phyloP scores from a whole-genome alignment of 371 early-diverging fungal species.

The Mucor circinelloides region DNA sequence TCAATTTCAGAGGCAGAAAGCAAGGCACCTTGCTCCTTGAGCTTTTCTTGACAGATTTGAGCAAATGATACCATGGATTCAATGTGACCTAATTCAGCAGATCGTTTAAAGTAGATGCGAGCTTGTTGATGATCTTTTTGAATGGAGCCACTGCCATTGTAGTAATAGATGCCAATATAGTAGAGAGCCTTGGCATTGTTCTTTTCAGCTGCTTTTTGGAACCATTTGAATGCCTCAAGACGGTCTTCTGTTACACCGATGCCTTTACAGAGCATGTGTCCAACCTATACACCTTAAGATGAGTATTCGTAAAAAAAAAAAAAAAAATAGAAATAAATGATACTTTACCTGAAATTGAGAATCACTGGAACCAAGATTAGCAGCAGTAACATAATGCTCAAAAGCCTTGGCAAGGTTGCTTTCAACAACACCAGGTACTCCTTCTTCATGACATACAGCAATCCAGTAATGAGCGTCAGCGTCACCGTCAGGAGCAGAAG shows the following conservation, averaged over 20 bases:
- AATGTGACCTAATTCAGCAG: slow-evolving; percentile 46
- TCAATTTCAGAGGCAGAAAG: slow-evolving; percentile 9
- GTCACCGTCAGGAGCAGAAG: slow-evolving; percentile 17
- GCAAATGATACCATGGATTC: slow-evolving; percentile 52
- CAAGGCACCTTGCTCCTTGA: slow-evolving; percentile 1
- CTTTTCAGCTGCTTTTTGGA: slow-evolving; percentile 51
- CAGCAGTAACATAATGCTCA: slow-evolving; percentile 36
- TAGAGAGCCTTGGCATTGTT: slow-evolving; percentile 47
- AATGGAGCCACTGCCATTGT: slow-evolving; percentile 44
- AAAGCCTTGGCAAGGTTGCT: slow-evolving; percentile 29
- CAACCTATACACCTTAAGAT: slow-evolving; percentile 41
- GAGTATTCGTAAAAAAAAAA: neutral
- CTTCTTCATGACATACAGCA: slow-evolving; percentile 47
- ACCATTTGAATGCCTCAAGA: slow-evolving; percentile 54
- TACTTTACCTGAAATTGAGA: slow-evolving; percentile 44
- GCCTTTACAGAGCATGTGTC: slow-evolving; percentile 55
- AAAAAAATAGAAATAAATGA: neutral
- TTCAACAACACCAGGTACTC: slow-evolving; percentile 31
- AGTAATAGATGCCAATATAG: slow-evolving; percentile 50
- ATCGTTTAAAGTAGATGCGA: slow-evolving; percentile 39
- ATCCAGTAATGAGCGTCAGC: slow-evolving; percentile 45
- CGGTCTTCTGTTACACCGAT: slow-evolving; percentile 50
- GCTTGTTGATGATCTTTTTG: slow-evolving; percentile 39
- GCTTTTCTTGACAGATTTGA: slow-evolving; percentile 39
- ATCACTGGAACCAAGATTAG: slow-evolving; percentile 35